phyloP scores from a whole-genome alignment of 2,329 filamentous ascomycete species.

The Tricladium varicosporioides region DNA sequence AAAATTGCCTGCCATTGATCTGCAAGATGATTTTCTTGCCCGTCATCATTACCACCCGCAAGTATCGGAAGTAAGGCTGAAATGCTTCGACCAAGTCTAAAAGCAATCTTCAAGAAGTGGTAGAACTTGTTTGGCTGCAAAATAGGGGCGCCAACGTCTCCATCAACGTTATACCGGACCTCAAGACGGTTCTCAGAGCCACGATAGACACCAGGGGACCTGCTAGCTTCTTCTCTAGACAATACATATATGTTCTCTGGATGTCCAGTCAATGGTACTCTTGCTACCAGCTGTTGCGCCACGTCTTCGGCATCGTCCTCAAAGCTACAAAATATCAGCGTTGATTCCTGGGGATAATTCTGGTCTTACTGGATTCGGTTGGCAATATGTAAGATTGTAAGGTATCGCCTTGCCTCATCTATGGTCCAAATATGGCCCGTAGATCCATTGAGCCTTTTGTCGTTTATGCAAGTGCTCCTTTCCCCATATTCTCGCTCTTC shows the following conservation, averaged over 20 bases:
- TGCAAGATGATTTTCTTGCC: neutral
- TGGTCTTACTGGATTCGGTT: slow-evolving; percentile 16
- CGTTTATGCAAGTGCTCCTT: too few species aligned
- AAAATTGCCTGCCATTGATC: neutral
- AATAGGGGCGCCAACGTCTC: slow-evolving; percentile 20
- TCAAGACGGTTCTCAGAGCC: neutral
- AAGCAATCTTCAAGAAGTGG: slow-evolving; percentile 20
- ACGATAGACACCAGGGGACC: slow-evolving; percentile 4
- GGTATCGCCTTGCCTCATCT: too few species aligned
- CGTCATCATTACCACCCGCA: neutral
- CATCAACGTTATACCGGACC: slow-evolving; percentile 22
- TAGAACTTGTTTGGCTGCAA: slow-evolving; percentile 27
- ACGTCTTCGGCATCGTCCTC: neutral
- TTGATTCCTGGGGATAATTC: neutral
- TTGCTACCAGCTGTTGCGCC: slow-evolving; percentile 8
- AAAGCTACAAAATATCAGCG: slow-evolving; percentile 4
- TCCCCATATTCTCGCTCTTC: too few species aligned
- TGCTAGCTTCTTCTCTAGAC: neutral
- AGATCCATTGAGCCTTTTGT: too few species aligned
- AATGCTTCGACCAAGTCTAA: slow-evolving; percentile 25
- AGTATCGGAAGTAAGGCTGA: neutral
- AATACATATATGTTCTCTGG: slow-evolving; percentile 30
- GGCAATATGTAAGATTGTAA: neutral
- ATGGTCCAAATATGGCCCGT: too few species aligned
- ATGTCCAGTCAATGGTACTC: slow-evolving; percentile 26